A percentile compares a stretch with the other conserved stretches of the same genome.
Evolutionary conservation across 805 yeast genomes (phyloP).

Genomic region (Vanderwaltozyma verrucispora): DNA sequence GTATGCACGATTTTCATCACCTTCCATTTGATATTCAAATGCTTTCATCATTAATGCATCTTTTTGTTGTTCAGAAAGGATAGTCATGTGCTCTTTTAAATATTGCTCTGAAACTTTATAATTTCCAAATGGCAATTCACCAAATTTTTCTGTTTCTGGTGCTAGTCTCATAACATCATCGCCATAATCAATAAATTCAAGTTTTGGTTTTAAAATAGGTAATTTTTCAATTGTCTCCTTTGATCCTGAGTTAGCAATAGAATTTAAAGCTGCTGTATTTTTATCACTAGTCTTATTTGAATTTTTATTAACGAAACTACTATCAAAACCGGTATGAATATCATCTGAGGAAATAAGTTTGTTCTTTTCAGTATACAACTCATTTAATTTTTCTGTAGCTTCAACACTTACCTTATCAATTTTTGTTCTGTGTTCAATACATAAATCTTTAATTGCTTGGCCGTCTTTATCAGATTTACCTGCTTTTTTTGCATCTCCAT

Average conservation of each 20-base stretch:
- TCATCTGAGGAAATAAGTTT: constrained; percentile 82
- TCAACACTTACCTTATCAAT: constrained; percentile 56
- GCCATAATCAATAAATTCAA: constrained; percentile 22
- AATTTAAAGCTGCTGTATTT: constrained; percentile 1
- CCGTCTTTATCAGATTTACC: constrained; percentile 36
- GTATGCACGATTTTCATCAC: constrained; percentile 34
- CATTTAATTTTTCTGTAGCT: constrained; percentile 56
- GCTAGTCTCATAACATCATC: constrained; percentile 45
- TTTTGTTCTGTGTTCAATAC: constrained; percentile 53
- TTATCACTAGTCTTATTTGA: constrained; percentile 15
- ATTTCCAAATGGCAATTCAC: constrained; percentile 42
- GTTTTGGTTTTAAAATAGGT: constrained; percentile 8
- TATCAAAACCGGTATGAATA: constrained; percentile 83
- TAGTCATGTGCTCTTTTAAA: constrained; percentile 49
- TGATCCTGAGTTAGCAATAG: constrained; percentile 3
- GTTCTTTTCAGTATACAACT: constrained; percentile 59
- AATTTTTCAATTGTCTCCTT: neutral
- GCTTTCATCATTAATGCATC: constrained; percentile 91
- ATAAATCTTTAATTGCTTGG: constrained; percentile 29
- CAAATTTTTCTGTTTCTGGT: constrained; percentile 57
- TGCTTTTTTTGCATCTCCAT: constrained; percentile 43
- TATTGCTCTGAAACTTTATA: constrained; percentile 41
- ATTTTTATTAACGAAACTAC: constrained; percentile 65
- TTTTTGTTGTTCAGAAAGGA: constrained; percentile 74
- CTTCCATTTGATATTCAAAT: constrained; percentile 66